Conservation (phyloP, 2,329 filamentous ascomycete species). For the Aspergillus tamarii region DNA sequence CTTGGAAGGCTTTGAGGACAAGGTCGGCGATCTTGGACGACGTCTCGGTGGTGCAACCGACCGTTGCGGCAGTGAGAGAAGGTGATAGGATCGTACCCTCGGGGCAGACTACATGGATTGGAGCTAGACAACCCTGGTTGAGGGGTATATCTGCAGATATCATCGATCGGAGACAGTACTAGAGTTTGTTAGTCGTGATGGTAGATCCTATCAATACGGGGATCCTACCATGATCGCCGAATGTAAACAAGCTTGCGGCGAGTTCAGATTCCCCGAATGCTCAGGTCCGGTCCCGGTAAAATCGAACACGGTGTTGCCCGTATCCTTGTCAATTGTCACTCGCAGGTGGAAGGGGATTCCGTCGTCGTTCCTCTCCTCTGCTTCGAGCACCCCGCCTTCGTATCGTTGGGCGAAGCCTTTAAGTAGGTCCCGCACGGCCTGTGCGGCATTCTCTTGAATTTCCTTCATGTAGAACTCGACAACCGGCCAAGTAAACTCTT, state of each 20-base stretch:
- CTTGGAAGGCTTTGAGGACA: constrained; percentile 75
- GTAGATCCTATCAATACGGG: no score
- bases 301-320: constrained; percentile 73
- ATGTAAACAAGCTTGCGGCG: constrained; percentile 76
- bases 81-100: constrained; percentile 72
- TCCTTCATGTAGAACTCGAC: constrained; percentile 48
- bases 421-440: constrained; percentile 63
- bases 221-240: constrained; percentile 69
- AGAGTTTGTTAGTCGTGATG: constrained; percentile 52
- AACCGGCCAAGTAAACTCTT: constrained; percentile 36
- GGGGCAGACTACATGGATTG: constrained; percentile 72
- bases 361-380: constrained; percentile 81
- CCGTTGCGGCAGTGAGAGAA: constrained; percentile 63
- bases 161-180: constrained; percentile 62
- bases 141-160: constrained; percentile 78
- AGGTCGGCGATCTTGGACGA: constrained; percentile 77
- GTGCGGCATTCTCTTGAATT: constrained; percentile 71
- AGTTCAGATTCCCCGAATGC: constrained; percentile 73
- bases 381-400: constrained; percentile 57
- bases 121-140: constrained; percentile 78
- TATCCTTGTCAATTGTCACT: constrained; percentile 69
- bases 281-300: constrained; percentile 77
- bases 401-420: constrained; percentile 62
- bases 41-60: constrained; percentile 79
- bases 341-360: constrained; percentile 75